These are phyloP conservation scores for Torulaspora maleeae DNA, from an alignment of 805 yeast genomes.

Conservation along the genomic window DNA sequence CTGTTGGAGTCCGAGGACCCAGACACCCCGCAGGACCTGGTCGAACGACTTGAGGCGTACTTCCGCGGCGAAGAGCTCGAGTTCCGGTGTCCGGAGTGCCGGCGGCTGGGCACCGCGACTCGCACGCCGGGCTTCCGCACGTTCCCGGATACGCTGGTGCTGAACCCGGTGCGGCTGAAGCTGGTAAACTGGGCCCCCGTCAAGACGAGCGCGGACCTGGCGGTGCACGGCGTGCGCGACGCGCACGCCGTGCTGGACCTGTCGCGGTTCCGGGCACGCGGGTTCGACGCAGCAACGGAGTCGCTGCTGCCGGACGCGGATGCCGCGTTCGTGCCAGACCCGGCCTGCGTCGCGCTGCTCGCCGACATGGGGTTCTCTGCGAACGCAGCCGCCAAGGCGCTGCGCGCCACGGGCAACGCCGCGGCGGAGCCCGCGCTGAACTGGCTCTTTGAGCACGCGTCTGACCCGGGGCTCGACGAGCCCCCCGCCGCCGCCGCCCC, in stretches of 20 bases:
- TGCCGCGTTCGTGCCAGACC: slow-evolving; percentile 50
- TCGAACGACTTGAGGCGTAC: slow-evolving; percentile 46
- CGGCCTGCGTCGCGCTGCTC: slow-evolving; percentile 49
- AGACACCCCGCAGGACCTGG: slow-evolving; percentile 37
- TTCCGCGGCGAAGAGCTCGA: slow-evolving; percentile 57
- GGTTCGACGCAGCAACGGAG: slow-evolving; percentile 29
- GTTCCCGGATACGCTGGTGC: slow-evolving; percentile 64
- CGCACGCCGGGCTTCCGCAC: slow-evolving; percentile 36
- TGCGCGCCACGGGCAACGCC: slow-evolving; percentile 66
- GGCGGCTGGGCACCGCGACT: slow-evolving; percentile 24
- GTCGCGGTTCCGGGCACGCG: slow-evolving; percentile 39
- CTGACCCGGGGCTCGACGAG: slow-evolving; percentile 70
- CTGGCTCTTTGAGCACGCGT: slow-evolving; percentile 87
- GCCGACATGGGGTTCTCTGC: slow-evolving; percentile 85
- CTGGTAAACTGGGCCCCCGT: slow-evolving; percentile 87
- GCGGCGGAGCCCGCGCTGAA: slow-evolving; percentile 72
- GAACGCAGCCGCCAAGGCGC: slow-evolving; percentile 58
- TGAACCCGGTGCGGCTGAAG: slow-evolving; percentile 75
- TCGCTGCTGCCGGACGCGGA: slow-evolving; percentile 28
- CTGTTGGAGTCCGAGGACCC: slow-evolving; percentile 48
- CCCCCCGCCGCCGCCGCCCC: slow-evolving; percentile 41
- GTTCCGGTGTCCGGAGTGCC: slow-evolving; percentile 57
- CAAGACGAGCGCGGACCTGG: slow-evolving; percentile 71
- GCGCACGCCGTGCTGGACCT: slow-evolving; percentile 41
- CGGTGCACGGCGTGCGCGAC: slow-evolving; percentile 37